phyloP scores from a whole-genome alignment of 2,329 filamentous ascomycete species.

The Cryphonectria carpinicola region DNA sequence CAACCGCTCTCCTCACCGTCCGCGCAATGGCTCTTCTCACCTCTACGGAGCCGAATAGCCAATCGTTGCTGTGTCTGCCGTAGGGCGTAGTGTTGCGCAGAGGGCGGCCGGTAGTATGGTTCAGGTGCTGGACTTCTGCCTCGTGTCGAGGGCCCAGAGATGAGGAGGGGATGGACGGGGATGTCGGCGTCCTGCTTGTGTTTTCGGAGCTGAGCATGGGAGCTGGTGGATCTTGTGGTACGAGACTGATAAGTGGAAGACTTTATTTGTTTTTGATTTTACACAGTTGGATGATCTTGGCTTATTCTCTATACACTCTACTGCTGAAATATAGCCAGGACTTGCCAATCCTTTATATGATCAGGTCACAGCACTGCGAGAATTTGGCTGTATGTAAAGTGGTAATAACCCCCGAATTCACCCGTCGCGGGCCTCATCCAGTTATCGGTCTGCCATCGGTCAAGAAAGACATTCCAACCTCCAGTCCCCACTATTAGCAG shows the following conservation, averaged over 20 bases:
- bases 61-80: slow-evolving; percentile 27
- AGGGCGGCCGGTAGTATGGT: slow-evolving; percentile 18
- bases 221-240: background rate
- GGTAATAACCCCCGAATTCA: background rate
- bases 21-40: slow-evolving; percentile 26
- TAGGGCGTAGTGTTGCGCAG: slow-evolving; percentile 25
- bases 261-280: background rate
- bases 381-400: background rate
- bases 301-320: background rate
- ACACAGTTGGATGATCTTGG: background rate
- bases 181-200: slow-evolving; percentile 13
- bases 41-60: slow-evolving; percentile 26
- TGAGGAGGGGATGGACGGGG: slow-evolving; percentile 2
- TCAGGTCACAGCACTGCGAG: background rate
- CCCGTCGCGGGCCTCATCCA: background rate
- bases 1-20: slow-evolving; percentile 18
- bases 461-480: background rate
- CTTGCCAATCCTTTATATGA: background rate
- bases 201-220: slow-evolving; percentile 23
- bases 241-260: background rate
- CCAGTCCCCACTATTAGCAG: background rate
- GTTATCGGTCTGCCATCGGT: background rate
- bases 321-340: background rate
- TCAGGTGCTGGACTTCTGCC: slow-evolving; percentile 2
- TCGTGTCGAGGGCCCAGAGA: background rate